Conservation (phyloP, 2,329 filamentous ascomycete genomes). For the Sporothrix humicola region DNA sequence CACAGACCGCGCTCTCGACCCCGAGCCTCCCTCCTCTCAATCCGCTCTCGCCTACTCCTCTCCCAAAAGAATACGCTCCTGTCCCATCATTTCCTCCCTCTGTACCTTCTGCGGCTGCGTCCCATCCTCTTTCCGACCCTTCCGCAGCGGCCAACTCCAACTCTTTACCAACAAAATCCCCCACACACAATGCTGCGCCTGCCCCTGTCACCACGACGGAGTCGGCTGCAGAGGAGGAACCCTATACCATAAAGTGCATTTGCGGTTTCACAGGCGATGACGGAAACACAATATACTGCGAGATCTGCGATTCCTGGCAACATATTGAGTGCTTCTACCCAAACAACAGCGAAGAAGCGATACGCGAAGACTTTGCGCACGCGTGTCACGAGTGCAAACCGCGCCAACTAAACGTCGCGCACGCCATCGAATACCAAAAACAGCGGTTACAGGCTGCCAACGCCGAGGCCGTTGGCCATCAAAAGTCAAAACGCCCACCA, state of each 20-base stretch:
- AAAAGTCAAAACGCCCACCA: constrained; percentile 74
- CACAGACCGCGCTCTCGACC: constrained; percentile 62
- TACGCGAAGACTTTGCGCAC: constrained; percentile 76
- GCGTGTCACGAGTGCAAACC: constrained; percentile 89
- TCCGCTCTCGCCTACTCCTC: constrained; percentile 30
- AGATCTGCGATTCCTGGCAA: constrained; percentile 96
- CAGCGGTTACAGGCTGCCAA: constrained; percentile 57
- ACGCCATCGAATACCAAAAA: constrained; percentile 75
- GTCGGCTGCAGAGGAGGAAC: constrained; percentile 72
- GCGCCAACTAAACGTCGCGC: constrained; percentile 71
- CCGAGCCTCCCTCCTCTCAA: constrained; percentile 54
- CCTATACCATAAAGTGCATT: constrained; percentile 97
- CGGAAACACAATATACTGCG: constrained; percentile 96
- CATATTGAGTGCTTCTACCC: constrained; percentile 97
- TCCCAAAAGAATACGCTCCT: constrained; percentile 22
- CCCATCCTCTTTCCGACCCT: not conserved
- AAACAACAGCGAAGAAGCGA: constrained; percentile 71
- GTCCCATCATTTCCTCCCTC: constrained; percentile 5
- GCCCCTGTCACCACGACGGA: constrained; percentile 54
- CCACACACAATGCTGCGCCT: constrained; percentile 48
- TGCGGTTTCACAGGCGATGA: constrained; percentile 94
- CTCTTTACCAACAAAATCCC: not conserved
- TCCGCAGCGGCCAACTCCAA: not conserved
- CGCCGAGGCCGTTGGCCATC: constrained; percentile 62
- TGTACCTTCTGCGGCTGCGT: not conserved